Evolutionary conservation across 768 basidiomycete species (phyloP).

Genomic region (Rhodotorula sphaerocarpa): DNA sequence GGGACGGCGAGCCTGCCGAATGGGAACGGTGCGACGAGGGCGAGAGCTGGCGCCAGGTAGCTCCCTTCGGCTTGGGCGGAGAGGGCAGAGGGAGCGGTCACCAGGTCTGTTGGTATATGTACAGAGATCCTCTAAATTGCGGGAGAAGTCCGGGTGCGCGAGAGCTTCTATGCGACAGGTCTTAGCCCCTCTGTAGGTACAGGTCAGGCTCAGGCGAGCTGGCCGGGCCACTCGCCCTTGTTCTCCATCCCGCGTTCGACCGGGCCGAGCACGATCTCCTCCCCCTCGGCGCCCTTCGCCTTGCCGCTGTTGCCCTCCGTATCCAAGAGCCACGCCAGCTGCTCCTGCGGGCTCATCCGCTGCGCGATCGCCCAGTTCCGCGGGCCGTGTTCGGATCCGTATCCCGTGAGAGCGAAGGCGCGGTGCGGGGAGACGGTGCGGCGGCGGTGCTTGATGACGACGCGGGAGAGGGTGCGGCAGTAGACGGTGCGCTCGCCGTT

Average conservation of each 20-base stretch:
- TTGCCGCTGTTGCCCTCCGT: neutral
- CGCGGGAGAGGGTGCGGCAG: conserved; percentile 8
- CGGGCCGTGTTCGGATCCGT: conserved; percentile 2
- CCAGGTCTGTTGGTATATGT: too few species aligned
- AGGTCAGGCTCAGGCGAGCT: neutral
- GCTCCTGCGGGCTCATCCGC: conserved; percentile 13
- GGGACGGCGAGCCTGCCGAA: too few species aligned
- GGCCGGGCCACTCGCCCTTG: conserved; percentile 17
- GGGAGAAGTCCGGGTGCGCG: too few species aligned
- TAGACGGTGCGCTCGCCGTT: conserved; percentile 15
- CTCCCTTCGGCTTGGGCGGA: too few species aligned
- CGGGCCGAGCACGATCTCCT: conserved; percentile 6
- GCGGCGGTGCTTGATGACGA: conserved; percentile 27
- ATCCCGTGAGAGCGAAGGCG: conserved; percentile 22
- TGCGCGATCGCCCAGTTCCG: conserved; percentile 20
- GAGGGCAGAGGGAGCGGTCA: too few species aligned
- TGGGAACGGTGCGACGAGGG: too few species aligned
- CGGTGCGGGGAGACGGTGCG: conserved; percentile 24
- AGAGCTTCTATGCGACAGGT: too few species aligned
- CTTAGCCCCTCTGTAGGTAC: too few species aligned
- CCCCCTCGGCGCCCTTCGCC: conserved; percentile 9
- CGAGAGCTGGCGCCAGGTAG: too few species aligned
- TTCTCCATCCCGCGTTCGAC: conserved; percentile 19
- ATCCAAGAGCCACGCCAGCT: conserved; percentile 14
- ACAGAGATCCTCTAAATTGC: too few species aligned